phyloP scores from a whole-genome alignment of 2,329 filamentous ascomycete genomes.

The Cercospora sojina region DNA sequence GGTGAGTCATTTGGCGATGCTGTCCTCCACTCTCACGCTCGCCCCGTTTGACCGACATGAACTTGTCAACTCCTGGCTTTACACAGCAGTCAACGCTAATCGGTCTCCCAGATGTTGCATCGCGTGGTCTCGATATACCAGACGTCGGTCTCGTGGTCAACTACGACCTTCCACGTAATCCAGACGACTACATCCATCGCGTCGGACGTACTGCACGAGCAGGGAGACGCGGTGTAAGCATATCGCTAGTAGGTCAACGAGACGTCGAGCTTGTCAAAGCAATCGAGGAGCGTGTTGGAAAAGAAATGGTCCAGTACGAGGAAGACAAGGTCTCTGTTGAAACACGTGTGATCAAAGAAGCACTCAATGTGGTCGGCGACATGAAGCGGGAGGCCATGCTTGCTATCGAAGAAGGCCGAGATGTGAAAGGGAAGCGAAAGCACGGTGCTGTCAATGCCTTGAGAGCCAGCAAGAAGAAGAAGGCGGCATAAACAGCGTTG shows the following conservation, averaged over 20 bases:
- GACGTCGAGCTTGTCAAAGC: conserved; percentile 89
- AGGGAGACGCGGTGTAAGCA: conserved; percentile 74
- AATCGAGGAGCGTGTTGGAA: conserved; percentile 80
- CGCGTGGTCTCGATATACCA: conserved; percentile 91
- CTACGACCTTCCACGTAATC: conserved; percentile 93
- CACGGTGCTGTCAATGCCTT: conserved; percentile 4
- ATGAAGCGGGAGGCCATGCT: conserved; percentile 90
- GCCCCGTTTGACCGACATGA: background rate
- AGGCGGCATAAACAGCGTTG: background rate
- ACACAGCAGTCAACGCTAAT: background rate
- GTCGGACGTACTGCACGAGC: conserved; percentile 94
- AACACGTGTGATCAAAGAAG: conserved; percentile 78
- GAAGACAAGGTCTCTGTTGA: conserved; percentile 96
- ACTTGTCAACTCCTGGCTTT: background rate
- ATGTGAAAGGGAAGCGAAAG: conserved; percentile 78
- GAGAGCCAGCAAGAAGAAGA: conserved; percentile 11
- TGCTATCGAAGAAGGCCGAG: conserved; percentile 87
- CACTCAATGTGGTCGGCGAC: conserved; percentile 86
- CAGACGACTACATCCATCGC: conserved; percentile 95
- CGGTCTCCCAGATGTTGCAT: conserved; percentile 69
- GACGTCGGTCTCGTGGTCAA: conserved; percentile 89
- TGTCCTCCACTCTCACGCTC: background rate
- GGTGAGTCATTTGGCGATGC: background rate
- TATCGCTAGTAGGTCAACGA: conserved; percentile 88
- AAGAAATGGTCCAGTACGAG: conserved; percentile 76